phyloP scores from a whole-genome alignment of 2,329 filamentous ascomycete species.

The Fusarium armeniacum region DNA sequence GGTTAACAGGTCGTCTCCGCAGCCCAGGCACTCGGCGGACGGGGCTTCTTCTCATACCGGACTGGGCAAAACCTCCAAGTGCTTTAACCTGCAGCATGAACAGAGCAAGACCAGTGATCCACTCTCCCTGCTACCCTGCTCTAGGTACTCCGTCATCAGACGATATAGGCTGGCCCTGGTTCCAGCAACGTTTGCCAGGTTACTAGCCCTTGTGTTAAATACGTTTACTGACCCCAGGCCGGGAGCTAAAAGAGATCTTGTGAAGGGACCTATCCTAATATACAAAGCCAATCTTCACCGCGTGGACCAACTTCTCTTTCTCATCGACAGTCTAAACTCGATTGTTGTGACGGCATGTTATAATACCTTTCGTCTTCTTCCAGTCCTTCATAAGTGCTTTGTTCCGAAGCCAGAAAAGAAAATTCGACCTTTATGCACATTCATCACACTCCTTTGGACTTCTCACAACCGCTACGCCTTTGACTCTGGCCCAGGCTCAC shows the following conservation, averaged over 20 bases:
- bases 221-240: slow-evolving; percentile 50
- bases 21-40: slow-evolving; percentile 45
- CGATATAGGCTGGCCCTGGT: slow-evolving; percentile 49
- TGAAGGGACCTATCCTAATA: slow-evolving; percentile 46
- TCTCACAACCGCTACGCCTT: slow-evolving; percentile 41
- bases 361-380: slow-evolving; percentile 36
- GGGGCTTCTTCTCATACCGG: slow-evolving; percentile 46
- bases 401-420: slow-evolving; percentile 31
- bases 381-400: slow-evolving; percentile 41
- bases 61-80: slow-evolving; percentile 50
- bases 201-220: slow-evolving; percentile 51
- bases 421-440: slow-evolving; percentile 38
- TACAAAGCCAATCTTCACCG: slow-evolving; percentile 48
- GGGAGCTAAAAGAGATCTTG: slow-evolving; percentile 48
- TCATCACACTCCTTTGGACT: slow-evolving; percentile 48
- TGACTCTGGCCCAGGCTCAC: slow-evolving; percentile 41
- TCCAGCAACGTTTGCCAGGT: slow-evolving; percentile 46
- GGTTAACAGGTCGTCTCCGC: slow-evolving; percentile 55
- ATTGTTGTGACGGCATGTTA: slow-evolving; percentile 29
- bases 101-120: slow-evolving; percentile 47
- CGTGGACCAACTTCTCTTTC: slow-evolving; percentile 45
- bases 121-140: slow-evolving; percentile 50
- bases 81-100: slow-evolving; percentile 51
- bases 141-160: slow-evolving; percentile 51
- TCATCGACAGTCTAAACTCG: slow-evolving; percentile 23